A percentile compares a stretch with the other conserved stretches of the same genome.
Evolutionary conservation across 2,329 filamentous ascomycete species (phyloP).

Genomic region (Diaporthe amygdali): DNA sequence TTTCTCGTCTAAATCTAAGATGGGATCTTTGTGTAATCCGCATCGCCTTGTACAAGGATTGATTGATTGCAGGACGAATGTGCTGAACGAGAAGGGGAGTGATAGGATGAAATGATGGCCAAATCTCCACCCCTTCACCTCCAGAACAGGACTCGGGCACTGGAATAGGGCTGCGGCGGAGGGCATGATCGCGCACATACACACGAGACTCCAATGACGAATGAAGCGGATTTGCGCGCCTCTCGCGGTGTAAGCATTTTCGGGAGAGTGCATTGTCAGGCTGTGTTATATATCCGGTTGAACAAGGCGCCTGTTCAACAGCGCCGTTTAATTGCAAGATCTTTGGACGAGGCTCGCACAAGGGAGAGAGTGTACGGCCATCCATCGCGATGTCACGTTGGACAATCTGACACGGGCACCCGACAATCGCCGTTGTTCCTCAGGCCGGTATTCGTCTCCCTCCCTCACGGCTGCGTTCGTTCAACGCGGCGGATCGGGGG

Average conservation of each 20-base stretch:
- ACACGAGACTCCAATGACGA: conserved; percentile 13
- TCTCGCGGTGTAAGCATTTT: conserved; percentile 16
- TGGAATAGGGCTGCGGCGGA: neutral
- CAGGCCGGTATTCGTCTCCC: conserved; percentile 9
- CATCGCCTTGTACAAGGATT: conserved; percentile 1
- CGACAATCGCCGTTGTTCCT: conserved; percentile 22
- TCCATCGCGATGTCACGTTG: conserved; percentile 5
- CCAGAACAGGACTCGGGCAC: neutral
- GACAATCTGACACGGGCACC: conserved; percentile 19
- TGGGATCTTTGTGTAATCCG: conserved; percentile 24
- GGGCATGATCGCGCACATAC: conserved; percentile 4
- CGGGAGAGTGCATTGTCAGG: conserved; percentile 12
- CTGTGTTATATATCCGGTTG: conserved; percentile 25
- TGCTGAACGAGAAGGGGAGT: neutral
- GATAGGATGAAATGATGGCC: neutral
- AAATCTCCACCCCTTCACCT: neutral
- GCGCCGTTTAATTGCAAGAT: conserved; percentile 27
- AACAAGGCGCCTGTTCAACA: conserved; percentile 14
- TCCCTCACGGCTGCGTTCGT: neutral
- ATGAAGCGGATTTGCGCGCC: neutral
- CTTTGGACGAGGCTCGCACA: conserved; percentile 23
- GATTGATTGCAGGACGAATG: neutral
- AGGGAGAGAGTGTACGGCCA: neutral
- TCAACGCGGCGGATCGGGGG: neutral
- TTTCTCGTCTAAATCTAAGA: conserved; percentile 28